phyloP scores from a whole-genome alignment of 2,329 filamentous ascomycete genomes.

The Diaporthe citri region DNA sequence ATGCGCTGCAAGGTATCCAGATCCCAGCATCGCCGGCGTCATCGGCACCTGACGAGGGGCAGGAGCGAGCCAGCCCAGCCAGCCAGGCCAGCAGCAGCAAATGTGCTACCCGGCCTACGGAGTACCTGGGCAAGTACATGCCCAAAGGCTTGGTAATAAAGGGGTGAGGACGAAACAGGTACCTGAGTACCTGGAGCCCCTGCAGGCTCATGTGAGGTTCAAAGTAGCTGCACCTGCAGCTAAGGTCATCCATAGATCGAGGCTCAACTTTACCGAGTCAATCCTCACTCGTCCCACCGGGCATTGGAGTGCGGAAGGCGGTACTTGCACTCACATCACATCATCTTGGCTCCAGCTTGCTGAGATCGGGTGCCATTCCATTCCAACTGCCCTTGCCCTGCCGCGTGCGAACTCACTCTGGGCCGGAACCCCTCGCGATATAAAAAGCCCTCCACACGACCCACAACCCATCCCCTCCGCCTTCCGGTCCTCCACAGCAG shows the following conservation, averaged over 20 bases:
- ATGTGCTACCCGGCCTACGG: background rate
- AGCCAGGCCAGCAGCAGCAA: background rate
- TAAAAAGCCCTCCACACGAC: constrained; percentile 39
- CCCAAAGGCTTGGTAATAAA: background rate
- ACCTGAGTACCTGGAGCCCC: background rate
- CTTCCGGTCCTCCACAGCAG: constrained; percentile 20
- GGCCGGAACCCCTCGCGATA: constrained; percentile 22
- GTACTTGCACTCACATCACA: constrained; percentile 26
- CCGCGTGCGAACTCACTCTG: constrained; percentile 11
- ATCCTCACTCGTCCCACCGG: constrained; percentile 27
- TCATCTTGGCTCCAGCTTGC: constrained; percentile 23
- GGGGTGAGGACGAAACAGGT: background rate
- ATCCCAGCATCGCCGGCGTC: constrained; percentile 20
- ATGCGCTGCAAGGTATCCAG: constrained; percentile 17
- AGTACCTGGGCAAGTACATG: background rate
- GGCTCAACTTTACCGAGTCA: constrained; percentile 37
- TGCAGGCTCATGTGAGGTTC: constrained; percentile 25
- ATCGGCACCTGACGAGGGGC: constrained; percentile 27
- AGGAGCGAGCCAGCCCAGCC: background rate
- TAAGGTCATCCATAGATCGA: constrained; percentile 33
- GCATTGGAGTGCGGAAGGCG: background rate
- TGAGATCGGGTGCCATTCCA: constrained; percentile 23
- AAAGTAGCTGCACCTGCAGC: constrained; percentile 25
- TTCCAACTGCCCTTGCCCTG: constrained; percentile 19
- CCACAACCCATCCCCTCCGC: constrained; percentile 30